A percentile compares a stretch with the other conserved stretches of the same genome.
Conservation (phyloP, 352 stramenopile genomes). For the Globisporangium viniferum region DNA sequence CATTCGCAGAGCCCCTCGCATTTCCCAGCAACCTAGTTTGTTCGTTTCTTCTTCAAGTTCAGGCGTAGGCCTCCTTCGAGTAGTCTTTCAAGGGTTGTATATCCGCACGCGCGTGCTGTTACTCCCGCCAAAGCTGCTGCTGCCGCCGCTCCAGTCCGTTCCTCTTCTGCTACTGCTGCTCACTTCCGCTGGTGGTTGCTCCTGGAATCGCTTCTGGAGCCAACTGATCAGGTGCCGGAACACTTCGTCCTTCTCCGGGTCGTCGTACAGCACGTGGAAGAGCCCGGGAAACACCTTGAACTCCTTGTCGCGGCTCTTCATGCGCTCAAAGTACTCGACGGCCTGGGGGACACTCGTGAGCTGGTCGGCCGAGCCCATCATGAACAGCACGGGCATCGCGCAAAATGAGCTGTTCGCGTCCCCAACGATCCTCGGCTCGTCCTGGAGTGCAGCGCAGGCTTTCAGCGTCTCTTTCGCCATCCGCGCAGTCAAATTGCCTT, state of each 20-base stretch:
- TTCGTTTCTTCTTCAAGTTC: no score
- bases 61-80: no score
- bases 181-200: not conserved
- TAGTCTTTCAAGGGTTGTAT: not conserved
- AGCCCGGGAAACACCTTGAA: slow-evolving; percentile 31
- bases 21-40: no score
- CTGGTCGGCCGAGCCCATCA: slow-evolving; percentile 30
- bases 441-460: slow-evolving; percentile 19
- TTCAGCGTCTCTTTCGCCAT: slow-evolving; percentile 16
- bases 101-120: not conserved
- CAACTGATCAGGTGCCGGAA: slow-evolving; percentile 1
- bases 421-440: not conserved
- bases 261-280: slow-evolving; percentile 37
- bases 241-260: slow-evolving; percentile 21
- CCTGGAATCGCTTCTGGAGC: not conserved
- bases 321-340: slow-evolving; percentile 15
- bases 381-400: slow-evolving; percentile 22
- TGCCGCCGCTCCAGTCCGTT: not conserved
- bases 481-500: not conserved
- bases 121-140: not conserved
- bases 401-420: slow-evolving; percentile 21
- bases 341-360: slow-evolving; percentile 22
- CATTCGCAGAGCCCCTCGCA: no score
- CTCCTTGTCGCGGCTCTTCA: slow-evolving; percentile 31
- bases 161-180: not conserved